These are phyloP conservation scores for Quercus tomentella DNA, from an alignment of 331 rosid genomes.

Conservation along the genomic window DNA sequence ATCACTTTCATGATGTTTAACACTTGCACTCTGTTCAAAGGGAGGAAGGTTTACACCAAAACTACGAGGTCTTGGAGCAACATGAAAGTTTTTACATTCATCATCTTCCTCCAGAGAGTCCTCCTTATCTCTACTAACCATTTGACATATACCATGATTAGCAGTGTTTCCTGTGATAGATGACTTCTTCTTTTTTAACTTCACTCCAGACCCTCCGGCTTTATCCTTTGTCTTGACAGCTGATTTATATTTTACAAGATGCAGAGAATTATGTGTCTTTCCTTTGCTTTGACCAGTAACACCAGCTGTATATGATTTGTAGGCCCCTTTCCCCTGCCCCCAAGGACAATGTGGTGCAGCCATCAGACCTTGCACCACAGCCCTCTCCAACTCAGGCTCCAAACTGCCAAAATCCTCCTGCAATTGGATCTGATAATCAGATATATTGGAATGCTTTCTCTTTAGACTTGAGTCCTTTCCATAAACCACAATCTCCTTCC, in stretches of 20 bases:
- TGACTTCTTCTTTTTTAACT: slow-evolving; percentile 36
- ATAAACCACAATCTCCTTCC: slow-evolving; percentile 31
- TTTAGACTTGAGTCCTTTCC: slow-evolving; percentile 18
- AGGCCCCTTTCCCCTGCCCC: slow-evolving; percentile 34
- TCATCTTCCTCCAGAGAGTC: slow-evolving; percentile 17
- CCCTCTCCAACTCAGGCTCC: slow-evolving; percentile 25
- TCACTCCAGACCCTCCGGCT: slow-evolving; percentile 16
- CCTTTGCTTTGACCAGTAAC: slow-evolving; percentile 33
- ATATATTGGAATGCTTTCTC: slow-evolving; percentile 13
- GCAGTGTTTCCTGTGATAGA: slow-evolving; percentile 1
- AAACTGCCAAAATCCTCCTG: background rate
- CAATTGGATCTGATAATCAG: background rate
- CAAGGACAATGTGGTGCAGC: slow-evolving; percentile 54
- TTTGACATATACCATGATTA: slow-evolving; percentile 33
- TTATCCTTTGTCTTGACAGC: slow-evolving; percentile 35
- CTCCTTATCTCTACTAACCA: slow-evolving; percentile 32
- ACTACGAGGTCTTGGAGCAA: slow-evolving; percentile 21
- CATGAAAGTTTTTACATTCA: slow-evolving; percentile 8
- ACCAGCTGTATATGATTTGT: slow-evolving; percentile 18
- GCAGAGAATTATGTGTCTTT: slow-evolving; percentile 26
- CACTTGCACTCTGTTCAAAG: slow-evolving; percentile 25
- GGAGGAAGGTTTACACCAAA: slow-evolving; percentile 44
- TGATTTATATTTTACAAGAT: slow-evolving; percentile 20
- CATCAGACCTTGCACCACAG: slow-evolving; percentile 54
- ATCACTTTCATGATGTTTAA: slow-evolving; percentile 24